These are phyloP conservation scores for Fusarium humuli DNA, from an alignment of 2,329 filamentous ascomycete species.

Conservation along the genomic window DNA sequence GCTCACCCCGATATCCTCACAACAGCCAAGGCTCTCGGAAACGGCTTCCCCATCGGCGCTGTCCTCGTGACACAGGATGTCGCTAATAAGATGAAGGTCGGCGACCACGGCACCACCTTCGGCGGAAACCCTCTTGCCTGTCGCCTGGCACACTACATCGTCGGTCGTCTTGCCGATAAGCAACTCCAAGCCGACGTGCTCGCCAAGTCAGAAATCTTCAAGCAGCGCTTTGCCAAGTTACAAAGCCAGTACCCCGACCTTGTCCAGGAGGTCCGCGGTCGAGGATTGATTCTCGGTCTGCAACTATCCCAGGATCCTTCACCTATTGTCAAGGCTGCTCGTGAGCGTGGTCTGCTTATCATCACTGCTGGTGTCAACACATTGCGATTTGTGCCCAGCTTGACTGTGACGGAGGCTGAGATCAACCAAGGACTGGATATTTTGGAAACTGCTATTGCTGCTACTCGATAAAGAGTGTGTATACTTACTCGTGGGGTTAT, in stretches of 20 bases:
- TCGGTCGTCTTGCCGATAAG: slow-evolving; percentile 78
- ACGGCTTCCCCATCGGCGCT: slow-evolving; percentile 95
- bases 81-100: slow-evolving; percentile 60
- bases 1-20: slow-evolving; percentile 95
- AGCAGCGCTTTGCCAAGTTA: slow-evolving; percentile 60
- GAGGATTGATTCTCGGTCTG: slow-evolving; percentile 86
- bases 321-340: slow-evolving; percentile 82
- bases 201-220: slow-evolving; percentile 69
- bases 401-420: slow-evolving; percentile 83
- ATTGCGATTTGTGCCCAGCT: slow-evolving; percentile 87
- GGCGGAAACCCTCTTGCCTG: slow-evolving; percentile 91
- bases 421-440: slow-evolving; percentile 83
- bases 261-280: slow-evolving; percentile 82
- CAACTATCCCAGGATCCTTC: slow-evolving; percentile 81
- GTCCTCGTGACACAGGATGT: slow-evolving; percentile 57
- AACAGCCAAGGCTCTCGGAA: slow-evolving; percentile 94
- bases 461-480: slow-evolving; percentile 51
- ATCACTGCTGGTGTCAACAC: slow-evolving; percentile 96
- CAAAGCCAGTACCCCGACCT: slow-evolving; percentile 70
- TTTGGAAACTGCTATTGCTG: slow-evolving; percentile 73
- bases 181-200: slow-evolving; percentile 76
- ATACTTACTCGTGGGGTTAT: not conserved
- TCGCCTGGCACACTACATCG: slow-evolving; percentile 86
- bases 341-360: slow-evolving; percentile 87
- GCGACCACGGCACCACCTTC: slow-evolving; percentile 95